Evolutionary conservation across 176 grass and related monocot species (phyloP), one percentile per base, ranked within the genome.

Genomic region (Lolium perenne): DNA sequence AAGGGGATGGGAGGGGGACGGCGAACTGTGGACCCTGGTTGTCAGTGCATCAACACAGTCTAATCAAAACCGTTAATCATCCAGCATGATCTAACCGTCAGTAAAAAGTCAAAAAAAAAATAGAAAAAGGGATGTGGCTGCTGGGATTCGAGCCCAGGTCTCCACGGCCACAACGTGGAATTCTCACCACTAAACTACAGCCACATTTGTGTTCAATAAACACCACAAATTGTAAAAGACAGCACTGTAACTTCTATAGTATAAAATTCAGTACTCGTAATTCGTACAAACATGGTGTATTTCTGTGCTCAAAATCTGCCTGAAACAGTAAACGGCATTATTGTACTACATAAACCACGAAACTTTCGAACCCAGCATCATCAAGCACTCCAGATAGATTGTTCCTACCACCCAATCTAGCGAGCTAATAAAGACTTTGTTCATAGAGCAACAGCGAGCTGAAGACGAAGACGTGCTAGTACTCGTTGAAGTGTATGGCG

Each of bases 401-500:
- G 53, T 56, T 56, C 53, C 53, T 56, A 56, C 18, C 53, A 56
- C 53, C 53, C 6, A 81, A 60, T 29, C 22, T 76, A 78, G 51
- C 45, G 45, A 62, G 9, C 84, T 56, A 56, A 56, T 56, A 56
- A 56, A 18, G 47, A 56, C 53, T 7, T 7, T 1, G 26, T 18
- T 56, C 16, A 18, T 15, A 56, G 15, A 56, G 13, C 51, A 56
- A 2, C 16, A 18, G 17, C 16, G 16, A 56, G 17, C 0, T 56
- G 53, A 56, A 56, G 53, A 56, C 53, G 26, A 29, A 29, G 26
- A 54, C 51, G 51, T 18, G 53, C 53, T 82, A 99, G 83, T 89
- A 96, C 80, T 97, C 97, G 85, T 99, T 96, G 85, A 96, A 97
- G 79, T 99, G 97, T 85, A 97, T 99, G 74, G 87, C 97, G 62